Evolutionary conservation across 2,329 filamentous ascomycete genomes (phyloP).

Genomic region (Colletotrichum orbiculare): DNA sequence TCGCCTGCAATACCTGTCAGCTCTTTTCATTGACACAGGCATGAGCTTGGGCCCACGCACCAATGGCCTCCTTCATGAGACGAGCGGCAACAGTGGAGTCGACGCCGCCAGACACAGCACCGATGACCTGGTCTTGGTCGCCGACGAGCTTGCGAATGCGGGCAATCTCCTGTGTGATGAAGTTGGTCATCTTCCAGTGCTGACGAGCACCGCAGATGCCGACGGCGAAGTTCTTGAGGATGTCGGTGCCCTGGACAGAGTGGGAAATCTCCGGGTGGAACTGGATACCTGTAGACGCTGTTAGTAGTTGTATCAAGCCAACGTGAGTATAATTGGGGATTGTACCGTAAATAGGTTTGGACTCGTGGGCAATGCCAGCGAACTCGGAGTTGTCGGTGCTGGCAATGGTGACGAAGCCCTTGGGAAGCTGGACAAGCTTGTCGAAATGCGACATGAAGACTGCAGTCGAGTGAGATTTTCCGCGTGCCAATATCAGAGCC

Average conservation of each 20-base stretch:
- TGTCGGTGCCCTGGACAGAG: constrained; percentile 70
- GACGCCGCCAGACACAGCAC: constrained; percentile 74
- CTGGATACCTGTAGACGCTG: constrained; percentile 68
- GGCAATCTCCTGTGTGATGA: constrained; percentile 81
- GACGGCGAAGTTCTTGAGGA: constrained; percentile 87
- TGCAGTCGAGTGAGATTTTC: constrained; percentile 26
- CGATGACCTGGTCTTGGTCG: constrained; percentile 81
- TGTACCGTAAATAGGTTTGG: constrained; percentile 75
- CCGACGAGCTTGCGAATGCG: constrained; percentile 87
- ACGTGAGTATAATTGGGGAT: background rate
- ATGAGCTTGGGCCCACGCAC: constrained; percentile 35
- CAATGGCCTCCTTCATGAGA: constrained; percentile 87
- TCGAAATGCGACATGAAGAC: constrained; percentile 92
- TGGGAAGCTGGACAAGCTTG: constrained; percentile 81
- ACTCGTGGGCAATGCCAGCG: constrained; percentile 80
- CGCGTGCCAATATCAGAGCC: background rate
- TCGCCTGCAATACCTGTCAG: constrained; percentile 55
- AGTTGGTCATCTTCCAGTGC: constrained; percentile 89
- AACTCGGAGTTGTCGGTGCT: constrained; percentile 81
- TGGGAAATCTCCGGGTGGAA: constrained; percentile 83
- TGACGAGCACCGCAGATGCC: constrained; percentile 81
- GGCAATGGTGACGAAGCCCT: constrained; percentile 79
- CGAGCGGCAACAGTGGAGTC: constrained; percentile 89
- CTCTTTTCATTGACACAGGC: background rate
- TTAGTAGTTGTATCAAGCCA: constrained; percentile 12